Evolutionary conservation across 129 eudicot species (phyloP), one percentile per base, ranked within the genome.

Genomic region (Centrapalus pauciflorus): DNA sequence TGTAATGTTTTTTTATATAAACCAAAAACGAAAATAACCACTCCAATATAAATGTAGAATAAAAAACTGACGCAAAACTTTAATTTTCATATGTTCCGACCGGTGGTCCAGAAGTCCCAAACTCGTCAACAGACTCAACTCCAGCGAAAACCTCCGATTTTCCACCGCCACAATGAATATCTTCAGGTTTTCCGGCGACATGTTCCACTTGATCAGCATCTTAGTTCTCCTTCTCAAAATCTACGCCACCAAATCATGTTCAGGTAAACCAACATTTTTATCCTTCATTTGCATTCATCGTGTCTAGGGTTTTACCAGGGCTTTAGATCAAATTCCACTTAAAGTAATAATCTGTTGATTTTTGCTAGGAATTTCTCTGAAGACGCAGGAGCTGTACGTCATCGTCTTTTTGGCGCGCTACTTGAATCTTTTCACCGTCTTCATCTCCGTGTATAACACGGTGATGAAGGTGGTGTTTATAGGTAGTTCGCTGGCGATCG

Each of bases 141-240:
- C 48, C 30, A 33, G 49, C 48, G 16, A 54, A 35, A 33, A 61
- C n/a, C 59, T 46, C 61, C 59, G 33, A 1, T 21, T 19, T 71
- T 12, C 61, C 45, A 11, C 26, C 43, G 11, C 62, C 54, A 55
- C 68, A 28, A 90, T 90, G 97, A 90, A 90, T 68, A 84, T 87
- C 63, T 90, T 90, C 81, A 79, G 97, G 79, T 79, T 90, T 8
- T 80, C 85, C 35, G 97, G 97, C 32, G 93, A 90, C 32, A 87
- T 90, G 95, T 82, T 83, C 27, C 97, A 90, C 68, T 62, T 87
- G 70, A 48, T 79, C 69, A 90, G 97, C 57, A 70, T 90, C 29
- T 24, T 87, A 72, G 87, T 90, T 17, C 89, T 90, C 25, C 95
- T 90, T 28, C 97, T 90, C 75, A 90, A 90, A 77, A 90, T 90